Conservation (phyloP, 2,329 filamentous ascomycete genomes). For the Sporothrix dimorphospora region DNA sequence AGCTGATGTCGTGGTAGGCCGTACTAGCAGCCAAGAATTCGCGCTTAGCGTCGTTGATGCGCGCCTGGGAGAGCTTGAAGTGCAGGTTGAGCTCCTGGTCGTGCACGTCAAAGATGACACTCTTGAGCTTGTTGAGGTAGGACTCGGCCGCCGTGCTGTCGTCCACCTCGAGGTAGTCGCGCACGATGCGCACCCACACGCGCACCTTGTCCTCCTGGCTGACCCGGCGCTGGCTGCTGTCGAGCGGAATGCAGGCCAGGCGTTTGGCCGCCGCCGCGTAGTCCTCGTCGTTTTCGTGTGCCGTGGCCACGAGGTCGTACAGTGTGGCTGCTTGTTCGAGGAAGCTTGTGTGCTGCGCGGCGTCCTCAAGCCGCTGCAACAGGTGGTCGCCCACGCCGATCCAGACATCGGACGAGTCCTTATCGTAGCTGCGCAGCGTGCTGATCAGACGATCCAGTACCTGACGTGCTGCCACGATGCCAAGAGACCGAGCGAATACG, state of each 20-base stretch:
- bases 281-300: constrained; percentile 81
- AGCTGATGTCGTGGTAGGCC: constrained; percentile 85
- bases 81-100: constrained; percentile 77
- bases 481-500: constrained; percentile 35
- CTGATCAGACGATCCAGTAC: constrained; percentile 39
- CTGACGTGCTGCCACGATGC: constrained; percentile 39
- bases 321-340: constrained; percentile 82
- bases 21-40: constrained; percentile 86
- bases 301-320: constrained; percentile 78
- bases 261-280: constrained; percentile 76
- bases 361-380: constrained; percentile 65
- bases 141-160: constrained; percentile 83
- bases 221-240: constrained; percentile 83
- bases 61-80: constrained; percentile 89
- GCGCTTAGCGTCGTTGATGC: constrained; percentile 88
- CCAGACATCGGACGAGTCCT: constrained; percentile 57
- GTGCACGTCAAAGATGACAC: constrained; percentile 77
- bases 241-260: constrained; percentile 83
- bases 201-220: constrained; percentile 79
- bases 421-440: constrained; percentile 62
- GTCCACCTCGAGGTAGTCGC: constrained; percentile 92
- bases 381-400: constrained; percentile 76
- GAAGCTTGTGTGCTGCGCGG: constrained; percentile 62
- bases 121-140: constrained; percentile 94
- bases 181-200: constrained; percentile 91